These are phyloP conservation scores for Penicillium coprophilum DNA, from an alignment of 495 filamentous ascomycete genomes.

Conservation along the genomic window DNA sequence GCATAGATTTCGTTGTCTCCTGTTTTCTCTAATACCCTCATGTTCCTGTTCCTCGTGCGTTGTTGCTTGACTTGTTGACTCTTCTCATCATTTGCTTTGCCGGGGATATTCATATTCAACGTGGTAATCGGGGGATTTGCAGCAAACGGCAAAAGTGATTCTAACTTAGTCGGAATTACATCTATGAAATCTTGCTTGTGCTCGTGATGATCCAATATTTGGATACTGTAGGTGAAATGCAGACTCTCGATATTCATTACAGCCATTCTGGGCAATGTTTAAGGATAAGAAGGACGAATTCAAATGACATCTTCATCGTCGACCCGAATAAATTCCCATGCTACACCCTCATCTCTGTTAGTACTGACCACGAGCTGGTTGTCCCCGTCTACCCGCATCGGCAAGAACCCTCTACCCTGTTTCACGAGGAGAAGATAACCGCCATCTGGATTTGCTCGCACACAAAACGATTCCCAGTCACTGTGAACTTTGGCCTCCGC, in stretches of 20 bases:
- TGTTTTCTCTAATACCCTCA: slow-evolving; percentile 25
- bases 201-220: not conserved
- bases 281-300: not conserved
- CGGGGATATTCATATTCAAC: not conserved
- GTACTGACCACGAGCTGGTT: not conserved
- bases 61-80: not conserved
- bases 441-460: not conserved
- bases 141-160: slow-evolving; percentile 7
- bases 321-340: not conserved
- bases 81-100: slow-evolving; percentile 2
- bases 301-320: not conserved
- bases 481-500: not conserved
- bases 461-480: not conserved
- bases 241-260: not conserved
- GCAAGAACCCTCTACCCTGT: not conserved
- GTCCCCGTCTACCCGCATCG: not conserved
- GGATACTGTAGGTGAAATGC: not conserved
- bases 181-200: not conserved
- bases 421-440: not conserved
- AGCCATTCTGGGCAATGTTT: too few relatives aligned
- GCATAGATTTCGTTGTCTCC: slow-evolving; percentile 15
- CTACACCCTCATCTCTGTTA: not conserved
- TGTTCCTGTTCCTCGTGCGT: slow-evolving; percentile 2
- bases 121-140: not conserved
- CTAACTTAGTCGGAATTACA: not conserved